These are phyloP conservation scores for Dipteronia dyeriana DNA, from an alignment of 345 rosid species.

Conservation along the genomic window DNA sequence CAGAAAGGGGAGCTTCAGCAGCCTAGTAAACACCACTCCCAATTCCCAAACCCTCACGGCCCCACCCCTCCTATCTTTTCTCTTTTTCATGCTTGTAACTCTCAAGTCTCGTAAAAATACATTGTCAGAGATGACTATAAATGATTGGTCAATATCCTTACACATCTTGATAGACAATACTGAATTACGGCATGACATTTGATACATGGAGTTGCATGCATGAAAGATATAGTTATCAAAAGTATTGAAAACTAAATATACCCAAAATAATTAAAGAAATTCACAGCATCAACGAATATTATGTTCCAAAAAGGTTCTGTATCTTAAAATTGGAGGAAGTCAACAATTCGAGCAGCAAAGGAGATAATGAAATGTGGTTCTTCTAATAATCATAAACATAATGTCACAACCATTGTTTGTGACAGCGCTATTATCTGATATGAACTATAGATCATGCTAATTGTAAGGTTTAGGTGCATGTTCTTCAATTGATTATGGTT, in stretches of 20 bases:
- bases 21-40: not conserved
- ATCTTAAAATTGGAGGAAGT: no score
- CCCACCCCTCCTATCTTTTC: not conserved
- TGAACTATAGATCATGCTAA: not conserved
- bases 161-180: not conserved
- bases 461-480: not conserved
- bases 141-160: not conserved
- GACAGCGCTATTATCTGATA: not conserved
- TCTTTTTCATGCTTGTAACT: not conserved
- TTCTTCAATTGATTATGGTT: not conserved
- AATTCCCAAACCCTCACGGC: not conserved
- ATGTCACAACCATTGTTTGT: not conserved
- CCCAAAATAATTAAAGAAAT: not conserved
- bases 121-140: not conserved
- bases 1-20: not conserved
- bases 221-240: not conserved
- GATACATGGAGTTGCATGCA: not conserved
- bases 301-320: not conserved
- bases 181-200: not conserved
- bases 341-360: no score
- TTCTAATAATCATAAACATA: not conserved
- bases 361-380: no score
- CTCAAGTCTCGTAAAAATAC: not conserved
- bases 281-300: not conserved
- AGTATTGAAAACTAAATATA: not conserved